These are phyloP conservation scores for Peronospora farinosa DNA, from an alignment of 352 stramenopile genomes.

Conservation along the genomic window DNA sequence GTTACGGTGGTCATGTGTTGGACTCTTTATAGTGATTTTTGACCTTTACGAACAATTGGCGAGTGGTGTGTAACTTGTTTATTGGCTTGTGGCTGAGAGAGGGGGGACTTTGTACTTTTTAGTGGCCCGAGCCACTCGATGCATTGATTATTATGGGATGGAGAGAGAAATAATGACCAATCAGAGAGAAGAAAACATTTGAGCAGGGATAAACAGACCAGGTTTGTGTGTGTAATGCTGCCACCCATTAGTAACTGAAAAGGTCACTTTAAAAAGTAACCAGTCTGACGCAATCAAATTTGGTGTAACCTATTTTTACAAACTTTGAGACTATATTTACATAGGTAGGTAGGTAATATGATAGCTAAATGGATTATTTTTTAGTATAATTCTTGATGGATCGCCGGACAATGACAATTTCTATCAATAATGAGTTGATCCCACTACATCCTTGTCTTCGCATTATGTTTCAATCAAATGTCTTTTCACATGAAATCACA, in stretches of 20 bases:
- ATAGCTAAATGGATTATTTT: no score
- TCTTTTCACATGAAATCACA: no score
- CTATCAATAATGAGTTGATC: no score
- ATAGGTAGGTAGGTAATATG: no score
- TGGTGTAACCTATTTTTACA: no score
- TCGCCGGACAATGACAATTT: no score
- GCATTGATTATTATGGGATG: conserved; percentile 9
- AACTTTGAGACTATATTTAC: no score
- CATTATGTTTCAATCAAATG: no score
- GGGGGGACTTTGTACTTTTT: conserved; percentile 1
- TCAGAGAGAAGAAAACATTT: neutral
- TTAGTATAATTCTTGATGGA: no score
- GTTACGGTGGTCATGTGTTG: conserved; percentile 21
- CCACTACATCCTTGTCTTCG: no score
- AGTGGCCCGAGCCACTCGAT: neutral
- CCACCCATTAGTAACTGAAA: conserved; percentile 18
- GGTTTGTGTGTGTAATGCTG: conserved; percentile 23
- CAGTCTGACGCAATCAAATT: conserved; percentile 7
- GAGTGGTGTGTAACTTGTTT: conserved; percentile 6
- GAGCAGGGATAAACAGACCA: neutral
- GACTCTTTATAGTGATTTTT: conserved; percentile 4
- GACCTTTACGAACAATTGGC: conserved; percentile 7
- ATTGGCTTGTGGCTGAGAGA: conserved; percentile 18
- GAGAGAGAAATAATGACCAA: neutral
- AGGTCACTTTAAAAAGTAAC: conserved; percentile 8